A percentile compares a stretch with the other conserved stretches of the same genome.
These are phyloP conservation scores for Penicillium cinerascens DNA, from an alignment of 495 filamentous ascomycete genomes.

Conservation along the genomic window DNA sequence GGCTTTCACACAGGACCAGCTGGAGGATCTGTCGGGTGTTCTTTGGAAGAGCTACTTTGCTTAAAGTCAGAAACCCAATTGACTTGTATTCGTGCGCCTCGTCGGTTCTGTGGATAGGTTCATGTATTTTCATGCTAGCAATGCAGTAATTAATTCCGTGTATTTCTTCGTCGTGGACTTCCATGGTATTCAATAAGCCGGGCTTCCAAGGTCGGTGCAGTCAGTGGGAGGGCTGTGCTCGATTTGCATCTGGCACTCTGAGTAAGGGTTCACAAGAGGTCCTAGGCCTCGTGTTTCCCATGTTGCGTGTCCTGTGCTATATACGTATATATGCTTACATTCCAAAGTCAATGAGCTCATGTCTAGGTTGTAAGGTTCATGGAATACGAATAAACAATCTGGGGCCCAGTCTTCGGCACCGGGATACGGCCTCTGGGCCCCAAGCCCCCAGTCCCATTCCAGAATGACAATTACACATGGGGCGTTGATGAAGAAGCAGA, in stretches of 20 bases:
- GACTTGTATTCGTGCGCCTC: not conserved
- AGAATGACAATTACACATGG: conserved; percentile 64
- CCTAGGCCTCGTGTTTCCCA: no score
- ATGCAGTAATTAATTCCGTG: not conserved
- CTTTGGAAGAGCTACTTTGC: conserved; percentile 99
- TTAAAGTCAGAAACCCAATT: conserved; percentile 31
- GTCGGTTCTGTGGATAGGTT: not conserved
- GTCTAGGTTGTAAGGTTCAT: no score
- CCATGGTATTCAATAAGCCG: not conserved
- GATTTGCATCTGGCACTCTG: no score
- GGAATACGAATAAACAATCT: conserved; percentile 42
- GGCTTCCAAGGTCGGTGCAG: not conserved
- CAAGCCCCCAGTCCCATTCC: conserved; percentile 47
- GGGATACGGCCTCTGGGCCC: conserved; percentile 58
- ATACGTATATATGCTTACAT: no score
- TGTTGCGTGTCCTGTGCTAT: no score
- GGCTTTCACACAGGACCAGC: conserved; percentile 88
- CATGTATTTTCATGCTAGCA: not conserved
- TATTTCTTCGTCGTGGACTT: not conserved
- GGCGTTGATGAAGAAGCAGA: conserved; percentile 76
- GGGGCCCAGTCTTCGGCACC: conserved; percentile 49
- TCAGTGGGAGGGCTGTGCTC: no score
- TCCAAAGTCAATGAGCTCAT: no score
- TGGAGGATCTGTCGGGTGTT: conserved; percentile 93
- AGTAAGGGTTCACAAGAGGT: no score